phyloP scores from a whole-genome alignment of 2,329 filamentous ascomycete species.

The Pseudocercospora ulei region DNA sequence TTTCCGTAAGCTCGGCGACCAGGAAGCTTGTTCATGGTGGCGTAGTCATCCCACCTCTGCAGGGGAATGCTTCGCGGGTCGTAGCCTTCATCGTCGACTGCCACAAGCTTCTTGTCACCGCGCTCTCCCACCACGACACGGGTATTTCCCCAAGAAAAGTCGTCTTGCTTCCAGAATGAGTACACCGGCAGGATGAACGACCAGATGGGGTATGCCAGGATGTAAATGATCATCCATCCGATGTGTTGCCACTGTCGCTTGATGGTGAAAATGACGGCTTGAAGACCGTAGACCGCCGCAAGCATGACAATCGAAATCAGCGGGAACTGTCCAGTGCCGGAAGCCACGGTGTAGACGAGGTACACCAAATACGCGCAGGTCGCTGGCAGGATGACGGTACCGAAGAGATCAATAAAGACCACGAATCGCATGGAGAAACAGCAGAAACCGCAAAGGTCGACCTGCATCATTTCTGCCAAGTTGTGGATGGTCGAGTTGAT shows the following conservation, averaged over 20 bases:
- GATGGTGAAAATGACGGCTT: conserved; percentile 90
- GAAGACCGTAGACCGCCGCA: conserved; percentile 85
- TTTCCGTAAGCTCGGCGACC: conserved; percentile 61
- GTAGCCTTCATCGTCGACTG: conserved; percentile 71
- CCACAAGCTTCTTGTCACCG: conserved; percentile 80
- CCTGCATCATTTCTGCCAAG: conserved; percentile 74
- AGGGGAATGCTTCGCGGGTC: conserved; percentile 88
- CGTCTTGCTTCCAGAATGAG: conserved; percentile 99
- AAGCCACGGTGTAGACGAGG: conserved; percentile 69
- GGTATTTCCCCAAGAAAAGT: conserved; percentile 98
- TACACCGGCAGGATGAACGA: conserved; percentile 85
- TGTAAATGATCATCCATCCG: conserved; percentile 99
- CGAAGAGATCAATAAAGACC: conserved; percentile 86
- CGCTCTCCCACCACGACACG: conserved; percentile 94
- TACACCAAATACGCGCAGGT: conserved; percentile 81
- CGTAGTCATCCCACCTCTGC: conserved; percentile 96
- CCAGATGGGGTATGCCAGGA: conserved; percentile 90
- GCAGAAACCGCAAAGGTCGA: conserved; percentile 97
- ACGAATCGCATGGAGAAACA: conserved; percentile 99
- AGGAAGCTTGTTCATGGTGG: conserved; percentile 72
- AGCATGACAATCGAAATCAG: conserved; percentile 81
- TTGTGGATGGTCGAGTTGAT: conserved; percentile 99
- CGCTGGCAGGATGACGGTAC: conserved; percentile 83
- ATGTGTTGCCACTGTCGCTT: conserved; percentile 98
- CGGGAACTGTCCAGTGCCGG: conserved; percentile 64